These are phyloP conservation scores for Puccinia novopanici DNA, from an alignment of 1,284 basidiomycete species.

Conservation along the genomic window DNA sequence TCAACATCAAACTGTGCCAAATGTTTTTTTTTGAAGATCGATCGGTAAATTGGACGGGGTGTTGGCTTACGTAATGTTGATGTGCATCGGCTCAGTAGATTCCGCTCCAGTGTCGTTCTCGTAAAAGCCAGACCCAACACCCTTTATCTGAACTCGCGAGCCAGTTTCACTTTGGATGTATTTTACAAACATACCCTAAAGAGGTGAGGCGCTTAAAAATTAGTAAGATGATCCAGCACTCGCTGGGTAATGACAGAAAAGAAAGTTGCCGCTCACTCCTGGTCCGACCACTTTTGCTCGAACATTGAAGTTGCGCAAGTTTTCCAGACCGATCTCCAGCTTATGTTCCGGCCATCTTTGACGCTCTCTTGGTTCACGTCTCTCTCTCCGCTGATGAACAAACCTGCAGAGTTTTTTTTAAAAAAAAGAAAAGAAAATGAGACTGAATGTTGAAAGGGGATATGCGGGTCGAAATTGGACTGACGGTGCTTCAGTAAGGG, in stretches of 20 bases:
- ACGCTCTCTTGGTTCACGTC: slow-evolving; percentile 58
- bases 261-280: slow-evolving; percentile 65
- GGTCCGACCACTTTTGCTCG: slow-evolving; percentile 96
- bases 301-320: slow-evolving; percentile 93
- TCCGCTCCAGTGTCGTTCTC: slow-evolving; percentile 91
- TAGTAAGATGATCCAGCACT: no score
- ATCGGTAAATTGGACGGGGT: neutral
- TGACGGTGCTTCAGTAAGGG: slow-evolving; percentile 78
- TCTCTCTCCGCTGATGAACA: slow-evolving; percentile 29
- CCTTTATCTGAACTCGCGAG: slow-evolving; percentile 97
- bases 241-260: neutral
- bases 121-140: slow-evolving; percentile 88
- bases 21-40: no score
- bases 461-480: neutral
- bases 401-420: neutral
- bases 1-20: no score
- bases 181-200: slow-evolving; percentile 91
- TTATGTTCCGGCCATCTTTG: slow-evolving; percentile 97
- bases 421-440: neutral
- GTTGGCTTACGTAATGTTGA: slow-evolving; percentile 76
- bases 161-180: slow-evolving; percentile 96
- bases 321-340: slow-evolving; percentile 80
- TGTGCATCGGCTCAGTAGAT: slow-evolving; percentile 87
- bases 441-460: neutral
- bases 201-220: no score